Conservation (phyloP, 495 filamentous ascomycete species). For the Penicillium macrosclerotiorum region DNA sequence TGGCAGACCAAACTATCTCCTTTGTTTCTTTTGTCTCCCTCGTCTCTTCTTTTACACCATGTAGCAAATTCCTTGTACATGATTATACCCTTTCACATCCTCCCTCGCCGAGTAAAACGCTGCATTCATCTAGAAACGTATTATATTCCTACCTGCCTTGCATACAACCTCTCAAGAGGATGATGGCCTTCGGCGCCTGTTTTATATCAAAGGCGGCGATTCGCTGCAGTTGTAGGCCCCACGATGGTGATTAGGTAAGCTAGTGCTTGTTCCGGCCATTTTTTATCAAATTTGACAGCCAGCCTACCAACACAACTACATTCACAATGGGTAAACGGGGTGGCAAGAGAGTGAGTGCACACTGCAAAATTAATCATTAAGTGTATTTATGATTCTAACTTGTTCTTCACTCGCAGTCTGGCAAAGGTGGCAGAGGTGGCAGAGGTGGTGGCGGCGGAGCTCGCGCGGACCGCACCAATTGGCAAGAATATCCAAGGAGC, state of each 20-base stretch:
- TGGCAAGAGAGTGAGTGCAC: constrained; percentile 32
- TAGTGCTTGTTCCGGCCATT: constrained; percentile 7
- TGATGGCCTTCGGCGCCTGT: background rate
- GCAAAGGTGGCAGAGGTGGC: constrained; percentile 33
- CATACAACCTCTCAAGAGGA: too few relatives aligned
- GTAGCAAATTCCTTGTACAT: background rate
- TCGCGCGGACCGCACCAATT: constrained; percentile 33
- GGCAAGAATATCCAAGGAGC: constrained; percentile 59
- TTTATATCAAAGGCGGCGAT: constrained; percentile 3
- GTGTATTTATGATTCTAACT: constrained; percentile 13
- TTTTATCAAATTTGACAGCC: constrained; percentile 15
- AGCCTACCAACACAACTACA: constrained; percentile 7
- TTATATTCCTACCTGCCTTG: background rate
- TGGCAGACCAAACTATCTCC: constrained; percentile 27
- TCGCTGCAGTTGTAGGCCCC: constrained; percentile 3
- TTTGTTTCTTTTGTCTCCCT: constrained; percentile 20
- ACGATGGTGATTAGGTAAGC: constrained; percentile 12
- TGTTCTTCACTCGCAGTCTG: constrained; percentile 22
- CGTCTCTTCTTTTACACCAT: background rate
- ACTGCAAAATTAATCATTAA: background rate
- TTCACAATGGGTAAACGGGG: constrained; percentile 40
- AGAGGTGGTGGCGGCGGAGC: constrained; percentile 29
- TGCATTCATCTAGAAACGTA: too few relatives aligned
- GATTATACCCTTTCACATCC: background rate
- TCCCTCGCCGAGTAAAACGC: too few relatives aligned